These are phyloP conservation scores for Plasmodium coatneyi DNA, from an alignment of 169 alveolate species.

Conservation along the genomic window DNA sequence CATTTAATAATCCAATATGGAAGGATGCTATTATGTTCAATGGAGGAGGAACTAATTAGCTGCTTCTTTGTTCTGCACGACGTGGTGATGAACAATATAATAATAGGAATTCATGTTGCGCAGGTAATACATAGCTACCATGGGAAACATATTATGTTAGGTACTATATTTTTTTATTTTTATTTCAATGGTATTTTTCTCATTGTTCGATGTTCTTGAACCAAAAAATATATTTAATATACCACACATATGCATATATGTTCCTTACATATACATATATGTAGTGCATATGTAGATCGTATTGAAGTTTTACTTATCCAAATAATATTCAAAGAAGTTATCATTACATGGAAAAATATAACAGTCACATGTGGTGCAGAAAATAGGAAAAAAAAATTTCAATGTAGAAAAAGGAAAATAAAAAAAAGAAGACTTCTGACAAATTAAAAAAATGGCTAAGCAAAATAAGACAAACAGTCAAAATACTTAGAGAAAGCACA, in stretches of 20 bases:
- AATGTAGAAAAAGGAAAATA: background rate
- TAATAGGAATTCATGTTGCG: background rate
- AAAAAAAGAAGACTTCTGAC: background rate
- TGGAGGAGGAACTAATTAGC: background rate
- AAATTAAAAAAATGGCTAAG: background rate
- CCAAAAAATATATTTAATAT: background rate
- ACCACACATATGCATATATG: background rate
- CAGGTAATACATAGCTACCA: background rate
- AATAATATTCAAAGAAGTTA: background rate
- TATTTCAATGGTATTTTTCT: background rate
- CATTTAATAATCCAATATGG: background rate
- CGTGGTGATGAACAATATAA: background rate
- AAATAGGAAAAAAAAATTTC: background rate
- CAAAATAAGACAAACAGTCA: background rate
- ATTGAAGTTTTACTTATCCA: background rate
- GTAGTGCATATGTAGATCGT: background rate
- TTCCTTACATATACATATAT: background rate
- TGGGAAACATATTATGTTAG: background rate
- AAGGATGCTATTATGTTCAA: background rate
- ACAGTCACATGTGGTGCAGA: background rate
- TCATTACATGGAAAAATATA: background rate
- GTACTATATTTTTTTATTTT: background rate
- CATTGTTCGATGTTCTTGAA: background rate
- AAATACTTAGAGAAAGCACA: background rate
- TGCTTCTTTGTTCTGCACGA: background rate